These are phyloP conservation scores for Takashimella tepidaria DNA, from an alignment of 1,284 basidiomycete species.

Conservation along the genomic window DNA sequence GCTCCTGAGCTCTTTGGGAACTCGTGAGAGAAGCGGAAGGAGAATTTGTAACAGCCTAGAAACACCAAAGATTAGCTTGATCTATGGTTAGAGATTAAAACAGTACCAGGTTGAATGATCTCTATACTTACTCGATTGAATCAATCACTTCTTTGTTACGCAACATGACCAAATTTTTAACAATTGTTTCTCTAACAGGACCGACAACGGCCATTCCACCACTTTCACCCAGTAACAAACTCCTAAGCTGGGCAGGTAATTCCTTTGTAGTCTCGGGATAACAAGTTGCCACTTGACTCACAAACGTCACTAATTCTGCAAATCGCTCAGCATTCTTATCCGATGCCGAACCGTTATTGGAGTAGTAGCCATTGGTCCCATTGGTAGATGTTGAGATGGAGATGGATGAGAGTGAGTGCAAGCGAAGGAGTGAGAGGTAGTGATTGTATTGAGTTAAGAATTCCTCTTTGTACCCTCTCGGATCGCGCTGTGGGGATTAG, in stretches of 20 bases:
- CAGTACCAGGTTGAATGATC: no score
- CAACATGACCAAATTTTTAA: slow-evolving; percentile 87
- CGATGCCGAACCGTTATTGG: no score
- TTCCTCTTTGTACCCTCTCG: slow-evolving; percentile 86
- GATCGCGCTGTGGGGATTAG: slow-evolving; percentile 62
- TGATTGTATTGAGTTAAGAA: slow-evolving; percentile 99
- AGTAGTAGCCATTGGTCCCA: slow-evolving; percentile 5
- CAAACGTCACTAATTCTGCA: slow-evolving; percentile 74
- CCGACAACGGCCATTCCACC: slow-evolving; percentile 34
- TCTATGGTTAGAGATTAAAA: neutral
- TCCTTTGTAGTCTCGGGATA: slow-evolving; percentile 81
- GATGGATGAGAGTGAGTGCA: slow-evolving; percentile 49
- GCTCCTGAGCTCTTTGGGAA: slow-evolving; percentile 76
- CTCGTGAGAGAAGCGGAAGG: slow-evolving; percentile 88
- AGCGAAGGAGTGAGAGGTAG: slow-evolving; percentile 79
- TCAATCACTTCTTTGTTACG: slow-evolving; percentile 88
- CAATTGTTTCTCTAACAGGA: slow-evolving; percentile 68
- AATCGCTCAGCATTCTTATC: slow-evolving; percentile 74
- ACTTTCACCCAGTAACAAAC: slow-evolving; percentile 57
- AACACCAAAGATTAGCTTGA: no score
- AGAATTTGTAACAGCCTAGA: slow-evolving; percentile 78
- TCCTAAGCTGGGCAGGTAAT: slow-evolving; percentile 71
- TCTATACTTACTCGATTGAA: slow-evolving; percentile 71
- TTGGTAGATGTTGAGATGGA: slow-evolving; percentile 19
- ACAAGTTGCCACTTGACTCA: slow-evolving; percentile 70